Evolutionary conservation across 768 basidiomycete species (phyloP).

Genomic region (Chalciporus sphaerocephalus): DNA sequence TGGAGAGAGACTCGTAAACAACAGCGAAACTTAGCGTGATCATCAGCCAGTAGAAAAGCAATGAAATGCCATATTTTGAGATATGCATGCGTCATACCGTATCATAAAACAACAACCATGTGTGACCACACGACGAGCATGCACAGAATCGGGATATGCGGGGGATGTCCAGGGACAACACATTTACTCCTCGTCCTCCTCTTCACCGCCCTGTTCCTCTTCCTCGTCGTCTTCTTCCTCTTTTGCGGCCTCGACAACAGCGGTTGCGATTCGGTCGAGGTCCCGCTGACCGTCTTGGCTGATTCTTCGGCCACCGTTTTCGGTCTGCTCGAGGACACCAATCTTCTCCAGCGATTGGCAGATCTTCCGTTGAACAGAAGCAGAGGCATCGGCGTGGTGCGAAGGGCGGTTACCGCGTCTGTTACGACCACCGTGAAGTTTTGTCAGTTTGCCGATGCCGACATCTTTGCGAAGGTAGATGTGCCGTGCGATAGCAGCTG

Average conservation of each 20-base stretch:
- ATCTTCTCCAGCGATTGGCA: conserved; percentile 99
- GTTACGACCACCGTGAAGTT: conserved; percentile 95
- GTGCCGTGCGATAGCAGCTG: conserved; percentile 96
- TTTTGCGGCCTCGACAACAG: conserved; percentile 74
- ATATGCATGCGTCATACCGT: conserved; percentile 42
- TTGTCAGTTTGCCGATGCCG: conserved; percentile 88
- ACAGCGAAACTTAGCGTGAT: not conserved
- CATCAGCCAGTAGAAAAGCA: conserved; percentile 1
- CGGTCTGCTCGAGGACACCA: conserved; percentile 90
- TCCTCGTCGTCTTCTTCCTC: conserved; percentile 75
- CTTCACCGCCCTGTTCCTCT: conserved; percentile 63
- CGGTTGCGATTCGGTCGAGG: conserved; percentile 89
- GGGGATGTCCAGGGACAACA: conserved; percentile 11
- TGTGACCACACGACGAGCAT: conserved; percentile 21
- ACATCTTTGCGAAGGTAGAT: conserved; percentile 99
- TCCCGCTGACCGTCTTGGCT: conserved; percentile 96
- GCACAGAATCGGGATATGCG: conserved; percentile 18
- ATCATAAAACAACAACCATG: conserved; percentile 20
- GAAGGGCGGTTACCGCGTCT: conserved; percentile 95
- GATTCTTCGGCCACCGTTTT: conserved; percentile 93
- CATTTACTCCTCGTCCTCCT: conserved; percentile 42
- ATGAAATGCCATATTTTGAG: conserved; percentile 28
- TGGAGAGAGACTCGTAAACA: not conserved
- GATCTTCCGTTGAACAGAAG: conserved; percentile 88
- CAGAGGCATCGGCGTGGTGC: conserved; percentile 84